Percentiles rank a stretch among this genome's conserved stretches.
These are phyloP conservation scores for Aspergillus steynii DNA, from an alignment of 495 filamentous ascomycete genomes.

Conservation along the genomic window DNA sequence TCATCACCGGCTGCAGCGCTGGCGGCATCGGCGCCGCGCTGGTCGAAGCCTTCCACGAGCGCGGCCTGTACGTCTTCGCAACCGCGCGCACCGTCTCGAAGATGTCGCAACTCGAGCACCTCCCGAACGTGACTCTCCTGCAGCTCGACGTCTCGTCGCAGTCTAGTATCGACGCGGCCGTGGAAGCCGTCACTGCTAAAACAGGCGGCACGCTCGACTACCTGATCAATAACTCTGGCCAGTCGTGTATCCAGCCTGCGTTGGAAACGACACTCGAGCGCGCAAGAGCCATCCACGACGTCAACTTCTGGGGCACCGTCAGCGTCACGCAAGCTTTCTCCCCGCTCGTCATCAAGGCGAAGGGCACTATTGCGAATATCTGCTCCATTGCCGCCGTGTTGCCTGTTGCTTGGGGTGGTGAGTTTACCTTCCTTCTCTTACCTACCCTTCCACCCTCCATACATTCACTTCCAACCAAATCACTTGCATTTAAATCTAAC, in stretches of 20 bases:
- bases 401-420: slow-evolving; percentile 1
- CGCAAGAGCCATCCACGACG: slow-evolving; percentile 57
- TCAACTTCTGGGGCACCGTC: slow-evolving; percentile 63
- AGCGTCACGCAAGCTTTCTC: slow-evolving; percentile 55
- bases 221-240: slow-evolving; percentile 69
- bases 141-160: slow-evolving; percentile 23
- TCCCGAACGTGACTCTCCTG: slow-evolving; percentile 15
- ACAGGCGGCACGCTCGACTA: slow-evolving; percentile 61
- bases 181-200: slow-evolving; percentile 53
- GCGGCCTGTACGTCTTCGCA: slow-evolving; percentile 34
- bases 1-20: slow-evolving; percentile 52
- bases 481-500: not conserved
- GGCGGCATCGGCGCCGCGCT: slow-evolving; percentile 47
- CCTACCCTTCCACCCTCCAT: too few relatives aligned
- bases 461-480: not conserved
- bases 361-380: slow-evolving; percentile 23
- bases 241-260: slow-evolving; percentile 50
- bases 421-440: not conserved
- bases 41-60: slow-evolving; percentile 38
- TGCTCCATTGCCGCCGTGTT: not conserved
- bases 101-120: slow-evolving; percentile 25
- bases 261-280: slow-evolving; percentile 52
- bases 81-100: slow-evolving; percentile 35
- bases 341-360: slow-evolving; percentile 51
- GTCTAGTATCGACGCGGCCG: slow-evolving; percentile 16